Conservation (phyloP, 1,284 basidiomycete species). For the Pseudozyma tsukubaensis region DNA sequence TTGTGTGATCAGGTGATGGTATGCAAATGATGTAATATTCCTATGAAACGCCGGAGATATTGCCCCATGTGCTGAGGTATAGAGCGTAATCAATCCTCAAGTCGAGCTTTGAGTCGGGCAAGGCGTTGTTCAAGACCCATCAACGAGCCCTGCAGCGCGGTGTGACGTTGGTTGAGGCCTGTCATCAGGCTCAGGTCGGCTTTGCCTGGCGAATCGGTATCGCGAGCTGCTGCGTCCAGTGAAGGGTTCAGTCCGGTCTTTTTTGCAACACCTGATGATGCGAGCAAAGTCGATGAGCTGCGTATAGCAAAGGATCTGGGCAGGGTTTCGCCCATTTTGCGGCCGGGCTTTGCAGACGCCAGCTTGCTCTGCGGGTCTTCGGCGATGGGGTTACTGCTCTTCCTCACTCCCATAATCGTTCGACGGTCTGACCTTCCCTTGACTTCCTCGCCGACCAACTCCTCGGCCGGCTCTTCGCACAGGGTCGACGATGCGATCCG, state of each 20-base stretch:
- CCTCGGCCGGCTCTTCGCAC: conserved; percentile 27
- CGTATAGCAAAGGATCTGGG: conserved; percentile 26
- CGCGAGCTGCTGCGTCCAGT: conserved; percentile 3
- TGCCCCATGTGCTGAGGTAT: background rate
- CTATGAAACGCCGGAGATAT: background rate
- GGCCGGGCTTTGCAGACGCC: conserved; percentile 7
- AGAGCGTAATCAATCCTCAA: conserved; percentile 18
- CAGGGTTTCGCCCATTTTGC: conserved; percentile 26
- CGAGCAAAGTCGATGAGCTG: conserved; percentile 1
- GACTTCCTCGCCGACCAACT: background rate
- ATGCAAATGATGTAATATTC: conserved; percentile 8
- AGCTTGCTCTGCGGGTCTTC: conserved; percentile 11
- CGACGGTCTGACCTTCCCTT: background rate
- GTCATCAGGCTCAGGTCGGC: conserved; percentile 49
- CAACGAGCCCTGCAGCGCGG: conserved; percentile 43
- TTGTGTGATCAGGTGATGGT: conserved; percentile 1
- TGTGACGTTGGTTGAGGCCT: conserved; percentile 37
- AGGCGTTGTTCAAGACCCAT: conserved; percentile 38
- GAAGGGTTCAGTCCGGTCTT: conserved; percentile 3
- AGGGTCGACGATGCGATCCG: conserved; percentile 32
- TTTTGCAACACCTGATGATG: background rate
- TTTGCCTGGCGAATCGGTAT: conserved; percentile 19
- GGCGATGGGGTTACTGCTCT: background rate
- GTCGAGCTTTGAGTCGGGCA: conserved; percentile 39
- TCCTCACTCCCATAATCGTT: background rate